Percentiles rank a stretch among this genome's conserved stretches.
phyloP scores from a whole-genome alignment of 2,329 filamentous ascomycete species.

The Atkinsonella hypoxylon region DNA sequence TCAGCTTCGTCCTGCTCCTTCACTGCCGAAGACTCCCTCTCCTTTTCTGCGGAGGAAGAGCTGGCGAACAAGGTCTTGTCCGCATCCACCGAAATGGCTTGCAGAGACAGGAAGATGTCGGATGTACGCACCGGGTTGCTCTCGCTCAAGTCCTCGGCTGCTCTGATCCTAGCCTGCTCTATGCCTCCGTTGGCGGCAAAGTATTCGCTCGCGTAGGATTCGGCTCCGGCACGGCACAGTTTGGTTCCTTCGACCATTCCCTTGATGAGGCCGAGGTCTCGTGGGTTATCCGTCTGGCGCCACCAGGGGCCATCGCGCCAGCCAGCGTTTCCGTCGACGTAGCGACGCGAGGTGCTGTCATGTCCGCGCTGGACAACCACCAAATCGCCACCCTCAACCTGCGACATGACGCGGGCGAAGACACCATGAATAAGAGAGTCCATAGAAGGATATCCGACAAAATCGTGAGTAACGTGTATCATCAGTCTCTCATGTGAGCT shows the following conservation, averaged over 20 bases:
- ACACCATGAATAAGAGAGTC: slow-evolving; percentile 86
- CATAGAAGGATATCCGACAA: slow-evolving; percentile 86
- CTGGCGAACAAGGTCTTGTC: slow-evolving; percentile 58
- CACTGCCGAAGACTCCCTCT: slow-evolving; percentile 41
- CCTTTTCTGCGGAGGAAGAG: slow-evolving; percentile 38
- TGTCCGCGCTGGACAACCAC: slow-evolving; percentile 89
- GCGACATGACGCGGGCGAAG: slow-evolving; percentile 94
- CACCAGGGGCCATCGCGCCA: slow-evolving; percentile 98
- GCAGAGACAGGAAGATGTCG: slow-evolving; percentile 91
- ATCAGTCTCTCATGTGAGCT: slow-evolving; percentile 92
- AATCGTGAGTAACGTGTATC: slow-evolving; percentile 94
- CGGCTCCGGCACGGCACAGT: slow-evolving; percentile 77
- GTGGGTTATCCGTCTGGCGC: slow-evolving; percentile 56
- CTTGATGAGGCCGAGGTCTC: slow-evolving; percentile 68
- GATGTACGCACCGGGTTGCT: slow-evolving; percentile 83
- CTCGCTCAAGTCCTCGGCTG: slow-evolving; percentile 68
- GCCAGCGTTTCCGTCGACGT: slow-evolving; percentile 46
- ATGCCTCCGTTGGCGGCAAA: slow-evolving; percentile 68
- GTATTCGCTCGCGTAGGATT: slow-evolving; percentile 78
- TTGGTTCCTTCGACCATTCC: slow-evolving; percentile 82
- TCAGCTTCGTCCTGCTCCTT: slow-evolving; percentile 42
- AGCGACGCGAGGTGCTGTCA: slow-evolving; percentile 61
- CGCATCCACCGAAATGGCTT: slow-evolving; percentile 60
- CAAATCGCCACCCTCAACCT: slow-evolving; percentile 93
- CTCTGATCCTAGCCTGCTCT: slow-evolving; percentile 66